A percentile compares a stretch with the other conserved stretches of the same genome.
These are phyloP conservation scores for Cyberlindnera maritima DNA, from an alignment of 805 yeast genomes.

Conservation along the genomic window DNA sequence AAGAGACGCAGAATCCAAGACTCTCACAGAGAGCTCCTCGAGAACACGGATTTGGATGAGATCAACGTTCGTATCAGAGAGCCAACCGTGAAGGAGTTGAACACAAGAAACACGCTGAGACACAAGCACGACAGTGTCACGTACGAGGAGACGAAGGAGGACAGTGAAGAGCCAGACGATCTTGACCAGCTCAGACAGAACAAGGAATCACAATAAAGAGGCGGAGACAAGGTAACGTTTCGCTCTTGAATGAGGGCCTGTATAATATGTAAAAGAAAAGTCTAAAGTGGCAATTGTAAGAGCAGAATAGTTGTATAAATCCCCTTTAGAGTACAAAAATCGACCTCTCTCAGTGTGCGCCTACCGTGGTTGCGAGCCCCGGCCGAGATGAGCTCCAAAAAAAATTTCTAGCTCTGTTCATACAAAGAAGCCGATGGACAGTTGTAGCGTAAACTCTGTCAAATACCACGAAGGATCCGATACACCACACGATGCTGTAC, in stretches of 20 bases:
- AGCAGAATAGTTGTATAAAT: background rate
- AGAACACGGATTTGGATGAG: slow-evolving; percentile 56
- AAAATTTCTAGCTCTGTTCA: background rate
- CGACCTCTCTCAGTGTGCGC: background rate
- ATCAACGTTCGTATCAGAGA: slow-evolving; percentile 65
- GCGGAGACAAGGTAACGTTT: too few relatives aligned
- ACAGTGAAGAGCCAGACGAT: slow-evolving; percentile 28
- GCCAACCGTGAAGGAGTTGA: slow-evolving; percentile 67
- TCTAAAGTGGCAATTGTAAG: too few relatives aligned
- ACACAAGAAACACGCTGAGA: slow-evolving; percentile 63
- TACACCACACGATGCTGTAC: slow-evolving; percentile 21
- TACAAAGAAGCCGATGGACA: background rate
- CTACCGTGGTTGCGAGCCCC: slow-evolving; percentile 4
- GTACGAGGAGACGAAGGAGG: slow-evolving; percentile 48
- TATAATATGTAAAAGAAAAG: background rate
- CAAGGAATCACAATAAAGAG: background rate
- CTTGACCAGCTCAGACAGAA: slow-evolving; percentile 17
- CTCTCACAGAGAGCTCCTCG: slow-evolving; percentile 49
- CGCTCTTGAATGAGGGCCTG: too few relatives aligned
- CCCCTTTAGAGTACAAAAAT: too few relatives aligned
- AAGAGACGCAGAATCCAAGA: slow-evolving; percentile 74
- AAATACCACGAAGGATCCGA: too few relatives aligned
- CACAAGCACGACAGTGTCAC: slow-evolving; percentile 77
- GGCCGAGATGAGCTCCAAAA: slow-evolving; percentile 11
- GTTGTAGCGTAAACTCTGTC: too few relatives aligned